phyloP scores from a whole-genome alignment of 768 basidiomycete genomes.

The Lactarius psammicola region DNA sequence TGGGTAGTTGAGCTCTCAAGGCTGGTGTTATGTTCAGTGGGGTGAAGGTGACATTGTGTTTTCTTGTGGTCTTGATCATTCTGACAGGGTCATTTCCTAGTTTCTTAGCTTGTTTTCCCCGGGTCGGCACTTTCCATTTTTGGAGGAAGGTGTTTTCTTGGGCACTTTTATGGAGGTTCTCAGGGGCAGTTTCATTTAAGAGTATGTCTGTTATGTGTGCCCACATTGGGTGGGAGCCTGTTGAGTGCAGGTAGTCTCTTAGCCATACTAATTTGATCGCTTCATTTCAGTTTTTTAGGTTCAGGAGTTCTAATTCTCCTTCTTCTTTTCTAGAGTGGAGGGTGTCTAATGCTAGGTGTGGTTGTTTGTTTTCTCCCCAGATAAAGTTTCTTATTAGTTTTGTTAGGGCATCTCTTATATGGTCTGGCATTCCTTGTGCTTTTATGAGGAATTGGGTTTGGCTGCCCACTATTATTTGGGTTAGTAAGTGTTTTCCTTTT shows the following conservation, averaged over 20 bases:
- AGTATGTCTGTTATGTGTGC: conserved; percentile 15
- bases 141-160: conserved; percentile 20
- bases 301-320: conserved; percentile 22
- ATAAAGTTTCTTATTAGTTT: background rate
- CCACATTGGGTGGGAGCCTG: conserved; percentile 15
- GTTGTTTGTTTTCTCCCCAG: background rate
- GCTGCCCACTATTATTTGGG: background rate
- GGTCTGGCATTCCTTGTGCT: background rate
- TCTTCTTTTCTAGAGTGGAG: background rate
- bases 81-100: background rate
- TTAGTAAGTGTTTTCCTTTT: too few species aligned
- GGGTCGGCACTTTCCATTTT: conserved; percentile 8
- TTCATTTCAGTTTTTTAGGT: conserved; percentile 16
- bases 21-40: background rate
- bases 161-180: accelerated
- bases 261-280: conserved; percentile 27
- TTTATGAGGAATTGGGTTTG: background rate
- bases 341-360: background rate
- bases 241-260: conserved; percentile 16
- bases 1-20: conserved; percentile 11
- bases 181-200: background rate
- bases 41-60: background rate
- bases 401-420: background rate
- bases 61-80: conserved; percentile 17
- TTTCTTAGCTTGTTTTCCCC: background rate